Base-by-base conservation (phyloP, 495 filamentous ascomycete genomes). In the Venustampulla echinocandica region DNA sequence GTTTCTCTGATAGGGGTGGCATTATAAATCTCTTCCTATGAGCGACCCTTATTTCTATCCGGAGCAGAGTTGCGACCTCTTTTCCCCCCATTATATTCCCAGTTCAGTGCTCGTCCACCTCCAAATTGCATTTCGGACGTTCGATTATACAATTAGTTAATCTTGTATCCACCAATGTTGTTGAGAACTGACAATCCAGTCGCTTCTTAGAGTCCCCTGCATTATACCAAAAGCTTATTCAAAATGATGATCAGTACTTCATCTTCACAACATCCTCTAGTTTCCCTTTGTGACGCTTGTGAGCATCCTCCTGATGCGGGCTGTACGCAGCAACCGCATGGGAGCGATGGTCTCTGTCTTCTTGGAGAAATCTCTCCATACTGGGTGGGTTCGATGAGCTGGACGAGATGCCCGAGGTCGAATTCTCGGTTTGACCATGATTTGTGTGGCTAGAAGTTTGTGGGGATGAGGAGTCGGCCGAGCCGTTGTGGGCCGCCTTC, bases 251-350 rank as follows among this genome's bases (percentile, higher is more conserved):
- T 43, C 21, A 47, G 23, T 38, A 39, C 2, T 13, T 25, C 23
- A 13, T 39, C 6, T 19, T 10, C n/a, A 47, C 45, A 38, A 42
- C 24, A 21, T 52, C 33, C 18, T 28, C 43, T 11, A 51, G 30
- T 13, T 17, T 40, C 15, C 45, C 37, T 13, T 39, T n/a, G 9
- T 55, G 41, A 13, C 37, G 25, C 32, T 21, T 32, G 18, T 34
- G 34, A 4, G 42, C 33, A 2, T 20, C 49, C 7, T 45, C 42
- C 18, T 51, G 49, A 27, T 36, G 34, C 1, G 18, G 18, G 42
- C 46, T 42, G 22, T 45, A 51, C n/a, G 45, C 49, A 5, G 11
- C 24, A 15, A 51, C 42, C 4, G 42, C 49, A 21, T 32, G 20
- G 3, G 42, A 46, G 6, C 22, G 30, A 27, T 40, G 21, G n/a